Percentiles rank a stretch among this genome's conserved stretches.
Conservation (phyloP, 441 rosid species). For the Daphne laureola region DNA sequence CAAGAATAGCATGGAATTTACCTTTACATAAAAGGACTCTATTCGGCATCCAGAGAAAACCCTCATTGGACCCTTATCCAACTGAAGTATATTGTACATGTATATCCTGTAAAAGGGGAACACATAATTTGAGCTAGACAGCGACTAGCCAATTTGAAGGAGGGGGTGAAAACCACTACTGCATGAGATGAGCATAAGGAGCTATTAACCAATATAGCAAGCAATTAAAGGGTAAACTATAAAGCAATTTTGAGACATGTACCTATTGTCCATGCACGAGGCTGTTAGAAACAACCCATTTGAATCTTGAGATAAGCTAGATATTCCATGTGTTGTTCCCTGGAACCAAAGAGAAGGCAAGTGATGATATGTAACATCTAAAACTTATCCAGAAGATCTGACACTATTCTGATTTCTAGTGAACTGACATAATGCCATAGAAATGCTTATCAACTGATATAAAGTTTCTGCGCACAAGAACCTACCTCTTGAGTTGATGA, state of each 20-base stretch:
- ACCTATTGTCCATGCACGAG: constrained; percentile 94
- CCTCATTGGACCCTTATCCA: constrained; percentile 66
- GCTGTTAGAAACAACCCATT: constrained; percentile 72
- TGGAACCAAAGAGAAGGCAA: constrained; percentile 24
- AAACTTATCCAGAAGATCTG: background rate
- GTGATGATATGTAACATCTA: background rate
- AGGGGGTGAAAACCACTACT: no score
- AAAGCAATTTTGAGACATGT: background rate
- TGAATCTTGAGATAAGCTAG: constrained; percentile 80
- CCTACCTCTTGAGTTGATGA: constrained; percentile 49
- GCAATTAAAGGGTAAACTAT: no score
- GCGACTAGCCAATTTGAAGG: no score
- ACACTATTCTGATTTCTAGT: background rate
- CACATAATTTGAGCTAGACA: background rate
- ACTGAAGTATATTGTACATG: constrained; percentile 68
- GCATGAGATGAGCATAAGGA: no score
- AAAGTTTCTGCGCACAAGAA: constrained; percentile 4
- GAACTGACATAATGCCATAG: background rate
- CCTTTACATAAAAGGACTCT: constrained; percentile 87
- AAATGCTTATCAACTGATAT: background rate
- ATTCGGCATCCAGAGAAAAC: constrained; percentile 67
- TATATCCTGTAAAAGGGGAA: constrained; percentile 46
- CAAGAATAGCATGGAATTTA: constrained; percentile 17
- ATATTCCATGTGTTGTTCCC: constrained; percentile 74
- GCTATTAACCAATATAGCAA: no score